phyloP scores from a whole-genome alignment of 345 rosid species.

The Camelina sativa region DNA sequence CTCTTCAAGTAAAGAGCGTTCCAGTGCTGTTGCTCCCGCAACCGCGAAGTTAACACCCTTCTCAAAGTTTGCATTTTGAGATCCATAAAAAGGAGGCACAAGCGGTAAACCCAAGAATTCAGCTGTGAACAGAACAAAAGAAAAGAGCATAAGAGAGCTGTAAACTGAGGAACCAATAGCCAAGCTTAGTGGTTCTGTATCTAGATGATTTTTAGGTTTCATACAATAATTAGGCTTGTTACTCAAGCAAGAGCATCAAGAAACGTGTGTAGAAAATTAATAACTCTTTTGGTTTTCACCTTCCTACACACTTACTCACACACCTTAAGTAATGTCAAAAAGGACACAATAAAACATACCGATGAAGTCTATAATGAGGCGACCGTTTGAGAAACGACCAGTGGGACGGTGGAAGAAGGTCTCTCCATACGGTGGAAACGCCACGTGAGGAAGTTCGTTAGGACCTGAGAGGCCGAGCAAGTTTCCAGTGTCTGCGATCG shows the following conservation, averaged over 20 bases:
- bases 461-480: constrained; percentile 22
- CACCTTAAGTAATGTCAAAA: background rate
- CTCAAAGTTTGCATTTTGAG: constrained; percentile 29
- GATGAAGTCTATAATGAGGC: constrained; percentile 56
- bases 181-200: no score
- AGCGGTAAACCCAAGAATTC: constrained; percentile 44
- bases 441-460: constrained; percentile 23
- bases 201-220: no score
- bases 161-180: background rate
- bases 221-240: no score
- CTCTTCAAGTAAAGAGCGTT: constrained; percentile 32
- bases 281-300: no score
- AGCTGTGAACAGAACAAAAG: constrained; percentile 39
- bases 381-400: constrained; percentile 56
- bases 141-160: background rate
- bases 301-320: background rate
- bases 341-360: constrained; percentile 38
- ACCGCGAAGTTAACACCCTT: constrained; percentile 57
- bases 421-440: constrained; percentile 53
- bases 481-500: constrained; percentile 61
- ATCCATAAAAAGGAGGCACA: constrained; percentile 47
- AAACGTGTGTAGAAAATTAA: no score
- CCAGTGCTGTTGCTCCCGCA: constrained; percentile 60
- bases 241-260: no score
- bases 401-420: constrained; percentile 54